These are phyloP conservation scores for Drechslera avenae DNA, from an alignment of 2,329 filamentous ascomycete species.

Conservation along the genomic window DNA sequence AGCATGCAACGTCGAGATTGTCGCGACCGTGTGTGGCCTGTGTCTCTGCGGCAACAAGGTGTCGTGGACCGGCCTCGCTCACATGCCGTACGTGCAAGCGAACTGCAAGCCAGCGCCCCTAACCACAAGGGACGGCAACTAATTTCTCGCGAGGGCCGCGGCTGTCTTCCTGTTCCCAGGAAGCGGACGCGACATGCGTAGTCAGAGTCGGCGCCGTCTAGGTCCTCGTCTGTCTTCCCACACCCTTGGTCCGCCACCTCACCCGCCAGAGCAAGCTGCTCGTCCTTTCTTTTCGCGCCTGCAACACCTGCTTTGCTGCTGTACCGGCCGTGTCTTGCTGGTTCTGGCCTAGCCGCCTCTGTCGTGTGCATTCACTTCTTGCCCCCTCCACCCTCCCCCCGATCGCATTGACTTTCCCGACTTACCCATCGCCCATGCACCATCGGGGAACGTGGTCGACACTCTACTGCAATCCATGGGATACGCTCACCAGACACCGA, in stretches of 20 bases:
- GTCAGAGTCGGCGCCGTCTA: conserved; percentile 8
- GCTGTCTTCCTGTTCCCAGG: conserved; percentile 12
- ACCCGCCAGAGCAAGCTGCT: conserved; percentile 20
- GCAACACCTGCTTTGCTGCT: conserved; percentile 3
- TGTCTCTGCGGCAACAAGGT: background rate
- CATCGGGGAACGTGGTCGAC: background rate
- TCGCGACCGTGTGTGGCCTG: background rate
- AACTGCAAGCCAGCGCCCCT: conserved; percentile 9
- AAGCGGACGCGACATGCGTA: conserved; percentile 16
- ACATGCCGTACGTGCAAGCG: conserved; percentile 13
- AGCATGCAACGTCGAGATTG: background rate
- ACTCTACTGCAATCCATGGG: conserved; percentile 35
- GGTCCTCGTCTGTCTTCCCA: background rate
- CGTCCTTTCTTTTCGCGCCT: conserved; percentile 31
- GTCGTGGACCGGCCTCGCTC: background rate
- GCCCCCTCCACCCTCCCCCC: conserved; percentile 13
- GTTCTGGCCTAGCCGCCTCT: conserved; percentile 22
- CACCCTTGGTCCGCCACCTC: conserved; percentile 8
- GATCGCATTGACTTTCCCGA: conserved; percentile 7
- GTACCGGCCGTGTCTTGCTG: conserved; percentile 7
- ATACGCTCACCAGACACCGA: conserved; percentile 15
- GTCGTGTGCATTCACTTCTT: conserved; percentile 21
- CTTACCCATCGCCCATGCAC: conserved; percentile 7
- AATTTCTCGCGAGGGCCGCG: conserved; percentile 24
- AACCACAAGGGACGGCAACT: conserved; percentile 17